phyloP scores from a whole-genome alignment of 495 filamentous ascomycete species.

The Glarea lozoyensis region DNA sequence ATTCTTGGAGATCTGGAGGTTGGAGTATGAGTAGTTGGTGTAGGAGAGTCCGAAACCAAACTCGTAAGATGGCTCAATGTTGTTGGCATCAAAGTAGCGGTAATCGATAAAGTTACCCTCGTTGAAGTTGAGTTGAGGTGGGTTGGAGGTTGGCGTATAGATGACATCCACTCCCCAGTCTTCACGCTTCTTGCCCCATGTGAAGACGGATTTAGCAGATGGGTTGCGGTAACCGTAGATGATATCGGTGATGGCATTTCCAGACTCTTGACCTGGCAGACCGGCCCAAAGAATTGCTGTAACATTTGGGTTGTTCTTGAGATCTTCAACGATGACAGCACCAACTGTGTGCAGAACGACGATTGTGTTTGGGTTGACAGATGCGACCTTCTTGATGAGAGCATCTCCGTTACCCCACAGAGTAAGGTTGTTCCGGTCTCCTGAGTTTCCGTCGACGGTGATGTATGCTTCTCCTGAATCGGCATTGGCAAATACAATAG shows the following conservation, averaged over 20 bases:
- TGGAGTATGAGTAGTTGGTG: conserved; percentile 74
- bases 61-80: conserved; percentile 72
- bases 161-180: conserved; percentile 71
- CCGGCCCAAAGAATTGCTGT: conserved; percentile 94
- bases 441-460: conserved; percentile 70
- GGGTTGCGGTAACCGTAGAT: conserved; percentile 88
- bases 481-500: conserved; percentile 84
- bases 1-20: conserved; percentile 53
- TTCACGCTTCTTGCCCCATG: conserved; percentile 64
- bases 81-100: conserved; percentile 71
- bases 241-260: conserved; percentile 83
- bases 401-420: conserved; percentile 76
- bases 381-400: conserved; percentile 68
- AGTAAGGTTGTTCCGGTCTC: conserved; percentile 90
- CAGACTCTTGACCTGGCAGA: conserved; percentile 84
- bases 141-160: conserved; percentile 63
- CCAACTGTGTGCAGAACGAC: conserved; percentile 85
- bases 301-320: conserved; percentile 78
- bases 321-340: conserved; percentile 68
- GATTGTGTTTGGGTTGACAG: conserved; percentile 79
- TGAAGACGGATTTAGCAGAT: conserved; percentile 79
- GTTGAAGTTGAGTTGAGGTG: conserved; percentile 73
- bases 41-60: conserved; percentile 90
- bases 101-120: conserved; percentile 96
- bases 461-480: conserved; percentile 86